A percentile compares a stretch with the other conserved stretches of the same genome.
phyloP scores from a whole-genome alignment of 2,329 filamentous ascomycete species.

The Monosporascus ibericus region DNA sequence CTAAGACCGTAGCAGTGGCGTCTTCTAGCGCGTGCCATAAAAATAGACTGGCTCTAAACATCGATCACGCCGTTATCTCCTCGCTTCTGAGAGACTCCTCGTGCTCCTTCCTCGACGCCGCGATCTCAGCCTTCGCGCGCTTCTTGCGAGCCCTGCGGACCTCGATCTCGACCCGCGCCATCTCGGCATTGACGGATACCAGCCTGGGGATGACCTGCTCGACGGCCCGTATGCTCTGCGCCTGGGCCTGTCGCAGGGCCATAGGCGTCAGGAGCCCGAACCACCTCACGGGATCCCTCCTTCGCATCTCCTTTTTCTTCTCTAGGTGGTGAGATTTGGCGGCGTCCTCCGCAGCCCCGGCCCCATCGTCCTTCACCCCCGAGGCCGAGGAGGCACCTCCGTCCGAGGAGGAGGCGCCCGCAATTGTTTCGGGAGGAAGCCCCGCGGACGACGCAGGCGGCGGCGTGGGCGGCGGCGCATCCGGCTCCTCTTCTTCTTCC shows the following conservation, averaged over 20 bases:
- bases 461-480: no score
- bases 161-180: conserved; percentile 62
- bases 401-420: not conserved
- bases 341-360: conserved; percentile 3
- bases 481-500: conserved; percentile 5
- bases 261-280: conserved; percentile 49
- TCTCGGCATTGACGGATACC: conserved; percentile 50
- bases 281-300: conserved; percentile 51
- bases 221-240: conserved; percentile 48
- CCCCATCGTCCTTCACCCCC: not conserved
- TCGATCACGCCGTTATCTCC: not conserved
- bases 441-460: no score
- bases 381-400: not conserved
- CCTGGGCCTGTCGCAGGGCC: conserved; percentile 53
- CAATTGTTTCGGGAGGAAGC: no score
- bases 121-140: conserved; percentile 40
- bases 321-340: not conserved
- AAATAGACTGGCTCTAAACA: not conserved
- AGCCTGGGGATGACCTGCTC: conserved; percentile 52
- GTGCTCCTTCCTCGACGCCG: conserved; percentile 23
- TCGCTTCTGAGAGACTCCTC: conserved; percentile 1
- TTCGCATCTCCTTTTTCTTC: conserved; percentile 4
- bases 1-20: no score
- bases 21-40: not conserved
- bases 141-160: conserved; percentile 57